Percentiles rank a stretch among this genome's conserved stretches.
Conservation (phyloP, 2,329 filamentous ascomycete genomes). For the Aspergillus terreus region DNA sequence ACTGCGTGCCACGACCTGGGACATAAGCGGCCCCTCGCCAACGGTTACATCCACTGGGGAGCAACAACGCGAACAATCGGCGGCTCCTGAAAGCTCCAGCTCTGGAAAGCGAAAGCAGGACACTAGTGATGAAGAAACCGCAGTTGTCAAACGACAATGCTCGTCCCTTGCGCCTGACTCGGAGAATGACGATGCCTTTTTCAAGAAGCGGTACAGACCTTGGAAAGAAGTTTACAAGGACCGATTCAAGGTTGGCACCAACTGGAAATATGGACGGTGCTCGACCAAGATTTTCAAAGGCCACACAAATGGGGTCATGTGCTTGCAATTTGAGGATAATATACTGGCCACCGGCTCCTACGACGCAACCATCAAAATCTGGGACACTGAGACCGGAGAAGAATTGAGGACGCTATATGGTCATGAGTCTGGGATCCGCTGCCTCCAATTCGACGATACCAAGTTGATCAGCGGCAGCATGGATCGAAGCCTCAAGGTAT, state of each 20-base stretch:
- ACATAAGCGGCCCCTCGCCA: slow-evolving; percentile 52
- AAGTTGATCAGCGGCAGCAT: slow-evolving; percentile 89
- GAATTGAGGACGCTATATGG: slow-evolving; percentile 80
- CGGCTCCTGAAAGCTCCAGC: slow-evolving; percentile 2
- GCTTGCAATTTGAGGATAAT: slow-evolving; percentile 77
- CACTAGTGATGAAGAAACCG: slow-evolving; percentile 22
- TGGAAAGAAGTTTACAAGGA: slow-evolving; percentile 99
- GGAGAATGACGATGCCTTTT: slow-evolving; percentile 44
- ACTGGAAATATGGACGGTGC: slow-evolving; percentile 95
- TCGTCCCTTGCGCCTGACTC: slow-evolving; percentile 20
- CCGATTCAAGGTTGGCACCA: slow-evolving; percentile 89
- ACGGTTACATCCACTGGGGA: slow-evolving; percentile 6
- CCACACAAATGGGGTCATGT: slow-evolving; percentile 83
- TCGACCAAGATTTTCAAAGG: slow-evolving; percentile 79
- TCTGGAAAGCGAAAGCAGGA: slow-evolving; percentile 27
- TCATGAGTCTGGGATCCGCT: slow-evolving; percentile 78
- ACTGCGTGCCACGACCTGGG: slow-evolving; percentile 60
- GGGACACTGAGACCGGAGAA: slow-evolving; percentile 85
- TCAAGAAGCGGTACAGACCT: slow-evolving; percentile 56
- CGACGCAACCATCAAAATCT: slow-evolving; percentile 91
- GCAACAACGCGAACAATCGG: neutral
- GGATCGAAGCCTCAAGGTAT: slow-evolving; percentile 83
- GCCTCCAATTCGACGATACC: slow-evolving; percentile 86
- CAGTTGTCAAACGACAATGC: slow-evolving; percentile 31
- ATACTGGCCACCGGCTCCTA: slow-evolving; percentile 93